Conservation (phyloP, 768 basidiomycete genomes). For the Psilocybe cyanescens region DNA sequence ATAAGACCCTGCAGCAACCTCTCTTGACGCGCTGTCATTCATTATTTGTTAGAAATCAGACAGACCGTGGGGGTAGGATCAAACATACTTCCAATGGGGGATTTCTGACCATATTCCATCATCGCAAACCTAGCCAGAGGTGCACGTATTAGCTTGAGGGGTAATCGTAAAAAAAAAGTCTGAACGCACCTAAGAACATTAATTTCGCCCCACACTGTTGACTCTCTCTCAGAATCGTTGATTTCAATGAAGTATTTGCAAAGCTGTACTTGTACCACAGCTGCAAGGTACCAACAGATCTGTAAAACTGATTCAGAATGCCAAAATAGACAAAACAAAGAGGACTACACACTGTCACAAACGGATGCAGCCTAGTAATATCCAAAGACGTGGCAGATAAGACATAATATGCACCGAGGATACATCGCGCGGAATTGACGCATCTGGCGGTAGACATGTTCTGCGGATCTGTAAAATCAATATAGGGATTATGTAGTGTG, state of each 20-base stretch:
- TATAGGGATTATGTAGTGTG: slow-evolving; percentile 83
- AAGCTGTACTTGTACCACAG: slow-evolving; percentile 83
- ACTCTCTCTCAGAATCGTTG: slow-evolving; percentile 74
- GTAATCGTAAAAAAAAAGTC: background rate
- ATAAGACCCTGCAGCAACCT: slow-evolving; percentile 80
- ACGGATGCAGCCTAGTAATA: slow-evolving; percentile 79
- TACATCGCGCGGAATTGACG: slow-evolving; percentile 72
- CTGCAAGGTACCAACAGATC: slow-evolving; percentile 93
- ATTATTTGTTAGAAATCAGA: slow-evolving; percentile 6
- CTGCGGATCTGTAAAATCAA: slow-evolving; percentile 71
- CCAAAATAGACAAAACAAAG: slow-evolving; percentile 5
- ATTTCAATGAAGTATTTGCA: slow-evolving; percentile 88
- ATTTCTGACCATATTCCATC: slow-evolving; percentile 78
- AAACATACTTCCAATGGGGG: slow-evolving; percentile 80
- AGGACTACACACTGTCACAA: slow-evolving; percentile 63
- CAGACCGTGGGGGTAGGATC: slow-evolving; percentile 1
- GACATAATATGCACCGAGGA: slow-evolving; percentile 75
- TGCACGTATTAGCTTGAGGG: background rate
- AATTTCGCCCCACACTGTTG: slow-evolving; percentile 86
- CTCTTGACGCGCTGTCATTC: slow-evolving; percentile 74
- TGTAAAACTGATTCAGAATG: slow-evolving; percentile 30
- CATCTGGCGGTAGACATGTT: slow-evolving; percentile 75
- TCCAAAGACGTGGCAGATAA: slow-evolving; percentile 85
- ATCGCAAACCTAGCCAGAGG: slow-evolving; percentile 67
- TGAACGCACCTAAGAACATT: slow-evolving; percentile 70